Evolutionary conservation across 2,329 filamentous ascomycete species (phyloP), one percentile per base, ranked within the genome.

Genomic region (Fusarium praegraminearum): DNA sequence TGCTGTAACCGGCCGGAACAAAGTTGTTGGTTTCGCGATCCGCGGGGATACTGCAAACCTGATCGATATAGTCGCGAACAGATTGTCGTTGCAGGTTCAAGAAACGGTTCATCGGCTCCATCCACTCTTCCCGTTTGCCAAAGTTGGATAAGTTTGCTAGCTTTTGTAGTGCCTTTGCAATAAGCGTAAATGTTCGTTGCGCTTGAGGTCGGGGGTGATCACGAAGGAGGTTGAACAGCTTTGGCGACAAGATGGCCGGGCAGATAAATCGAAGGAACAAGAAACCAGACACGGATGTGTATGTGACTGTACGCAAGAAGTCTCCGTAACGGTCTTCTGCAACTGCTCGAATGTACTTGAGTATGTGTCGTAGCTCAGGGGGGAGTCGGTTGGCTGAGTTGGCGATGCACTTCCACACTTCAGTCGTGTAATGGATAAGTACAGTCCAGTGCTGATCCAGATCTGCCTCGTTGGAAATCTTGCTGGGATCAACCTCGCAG

Each of bases 31-130:
- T 83, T n/a, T 84, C 85, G 50, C 88, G 86, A 47, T 94, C 91
- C 5, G 90, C 87, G 2, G 93, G 90, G 55, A 98, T 93, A 11
- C 91, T 89, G 81, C 95, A 98, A 47, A 98, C 88, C 32, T 89
- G 86, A 76, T 98, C 94, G 64, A 98, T 91, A 73, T 94, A 98
- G 47, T 90, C 87, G 78, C 94, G 97, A 79, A 98, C 93, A 40
- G 92, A 88, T 73, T 91, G 86, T 22, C 94, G 89, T 75, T 97
- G 91, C 2, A 88, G 84, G 11, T 85, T 86, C 38, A 98, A 83
- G 74, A 98, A 98, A 44, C 87, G 88, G 76, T 98, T 98, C 95
- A 98, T 98, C 0, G 94, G 94, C 80, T 97, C 94, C 94, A 98
- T 98, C 93, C 94, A 98, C n/a, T 91, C 90, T 79, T 98, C 95